These are phyloP conservation scores for Trapa incisa DNA, from an alignment of 345 rosid genomes.

Conservation along the genomic window DNA sequence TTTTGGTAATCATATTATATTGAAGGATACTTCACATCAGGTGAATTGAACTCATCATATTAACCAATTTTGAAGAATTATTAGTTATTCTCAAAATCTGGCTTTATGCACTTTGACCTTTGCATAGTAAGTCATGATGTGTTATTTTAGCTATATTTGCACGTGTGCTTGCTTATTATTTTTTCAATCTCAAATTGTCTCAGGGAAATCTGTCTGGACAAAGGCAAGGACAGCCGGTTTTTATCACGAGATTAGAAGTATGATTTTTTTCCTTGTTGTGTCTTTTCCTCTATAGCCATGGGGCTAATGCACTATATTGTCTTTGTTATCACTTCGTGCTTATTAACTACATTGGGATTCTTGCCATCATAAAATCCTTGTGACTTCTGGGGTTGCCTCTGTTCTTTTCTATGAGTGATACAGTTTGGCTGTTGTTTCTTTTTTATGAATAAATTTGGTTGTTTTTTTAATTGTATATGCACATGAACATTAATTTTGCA, in stretches of 20 bases:
- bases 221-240: slow-evolving; percentile 95
- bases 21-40: background rate
- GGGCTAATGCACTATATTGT: background rate
- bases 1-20: background rate
- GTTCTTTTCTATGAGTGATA: too few relatives aligned
- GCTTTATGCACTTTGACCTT: background rate
- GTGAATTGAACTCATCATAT: background rate
- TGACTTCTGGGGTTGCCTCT: too few relatives aligned
- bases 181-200: slow-evolving; percentile 3
- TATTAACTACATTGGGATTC: background rate
- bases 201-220: slow-evolving; percentile 94
- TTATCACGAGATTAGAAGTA: slow-evolving; percentile 91
- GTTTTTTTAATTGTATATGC: background rate
- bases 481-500: background rate
- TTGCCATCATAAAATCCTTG: too few relatives aligned
- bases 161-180: background rate
- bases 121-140: background rate
- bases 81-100: background rate
- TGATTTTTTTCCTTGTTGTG: slow-evolving; percentile 9
- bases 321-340: background rate
- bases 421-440: too few relatives aligned
- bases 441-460: background rate
- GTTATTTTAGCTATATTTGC: background rate
- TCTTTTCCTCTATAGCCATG: background rate
- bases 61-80: background rate